A percentile compares a stretch with the other conserved stretches of the same genome.
phyloP scores from a whole-genome alignment of 306 rosid species.

The Medicago arabica region DNA sequence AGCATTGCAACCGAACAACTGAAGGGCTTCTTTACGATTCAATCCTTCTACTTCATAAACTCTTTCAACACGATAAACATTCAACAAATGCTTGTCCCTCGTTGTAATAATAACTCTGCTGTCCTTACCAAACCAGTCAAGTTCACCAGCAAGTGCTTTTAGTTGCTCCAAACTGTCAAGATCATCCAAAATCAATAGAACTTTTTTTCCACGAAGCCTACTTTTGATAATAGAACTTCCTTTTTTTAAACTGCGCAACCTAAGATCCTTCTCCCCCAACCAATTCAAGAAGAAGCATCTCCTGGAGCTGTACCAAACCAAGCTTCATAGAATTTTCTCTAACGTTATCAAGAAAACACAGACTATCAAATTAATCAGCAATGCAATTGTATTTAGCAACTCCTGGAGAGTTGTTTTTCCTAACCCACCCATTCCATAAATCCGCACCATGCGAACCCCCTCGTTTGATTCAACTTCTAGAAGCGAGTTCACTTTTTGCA shows the following conservation, averaged over 20 bases:
- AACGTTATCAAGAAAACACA: constrained; percentile 3
- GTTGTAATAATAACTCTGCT: constrained; percentile 24
- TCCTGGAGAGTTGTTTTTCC: constrained; percentile 27
- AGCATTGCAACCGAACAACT: constrained; percentile 13
- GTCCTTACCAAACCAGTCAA: constrained; percentile 28
- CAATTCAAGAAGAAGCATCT: constrained; percentile 26
- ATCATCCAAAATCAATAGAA: constrained; percentile 31
- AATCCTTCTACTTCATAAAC: constrained; percentile 18
- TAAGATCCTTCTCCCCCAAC: not conserved
- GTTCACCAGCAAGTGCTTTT: constrained; percentile 16
- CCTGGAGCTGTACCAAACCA: constrained; percentile 28
- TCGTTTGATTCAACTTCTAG: constrained; percentile 21
- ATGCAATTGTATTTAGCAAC: constrained; percentile 9
- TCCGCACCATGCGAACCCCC: constrained; percentile 21
- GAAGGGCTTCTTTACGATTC: constrained; percentile 9
- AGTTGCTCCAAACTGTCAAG: constrained; percentile 16
- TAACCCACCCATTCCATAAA: constrained; percentile 26
- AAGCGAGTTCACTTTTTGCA: constrained; percentile 2
- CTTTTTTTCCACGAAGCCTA: not conserved
- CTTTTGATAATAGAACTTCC: constrained; percentile 20
- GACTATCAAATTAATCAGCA: constrained; percentile 20
- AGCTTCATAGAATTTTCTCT: not conserved
- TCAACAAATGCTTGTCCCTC: not conserved
- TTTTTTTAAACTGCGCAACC: not conserved
- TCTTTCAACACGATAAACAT: constrained; percentile 3